These are phyloP conservation scores for Glebionis coronaria DNA, from an alignment of 129 eudicot genomes.

Conservation along the genomic window DNA sequence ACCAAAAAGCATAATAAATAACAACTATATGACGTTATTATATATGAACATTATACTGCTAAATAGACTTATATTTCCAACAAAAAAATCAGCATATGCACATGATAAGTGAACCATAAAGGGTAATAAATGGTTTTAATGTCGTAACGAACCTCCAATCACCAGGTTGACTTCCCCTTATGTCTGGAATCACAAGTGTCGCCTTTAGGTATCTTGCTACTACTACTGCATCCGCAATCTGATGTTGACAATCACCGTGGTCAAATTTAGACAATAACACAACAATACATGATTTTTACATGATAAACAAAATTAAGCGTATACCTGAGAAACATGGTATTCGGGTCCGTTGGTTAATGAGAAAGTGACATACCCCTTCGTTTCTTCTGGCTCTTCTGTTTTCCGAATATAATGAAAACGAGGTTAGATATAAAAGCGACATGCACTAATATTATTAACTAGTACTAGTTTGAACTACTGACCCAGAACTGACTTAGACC, in stretches of 20 bases:
- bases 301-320: background rate
- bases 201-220: conserved; percentile 85
- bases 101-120: conserved; percentile 3
- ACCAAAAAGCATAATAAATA: no score
- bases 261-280: conserved; percentile 2
- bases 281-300: background rate
- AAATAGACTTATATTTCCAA: background rate
- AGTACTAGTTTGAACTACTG: conserved; percentile 15
- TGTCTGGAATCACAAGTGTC: conserved; percentile 93
- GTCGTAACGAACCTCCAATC: conserved; percentile 61
- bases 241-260: conserved; percentile 17
- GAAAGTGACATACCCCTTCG: conserved; percentile 81
- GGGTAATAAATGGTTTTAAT: background rate
- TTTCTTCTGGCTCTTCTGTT: conserved; percentile 59
- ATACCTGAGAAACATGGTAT: conserved; percentile 94
- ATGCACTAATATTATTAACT: background rate
- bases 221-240: conserved; percentile 93
- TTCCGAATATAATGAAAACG: conserved; percentile 5
- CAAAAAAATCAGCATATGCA: background rate
- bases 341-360: conserved; percentile 96
- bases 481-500: conserved; percentile 74
- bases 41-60: background rate
- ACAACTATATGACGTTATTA: no score
- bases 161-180: conserved; percentile 88
- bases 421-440: conserved; percentile 1